phyloP scores from a whole-genome alignment of 2,329 filamentous ascomycete genomes.

The Fusarium robinianum region DNA sequence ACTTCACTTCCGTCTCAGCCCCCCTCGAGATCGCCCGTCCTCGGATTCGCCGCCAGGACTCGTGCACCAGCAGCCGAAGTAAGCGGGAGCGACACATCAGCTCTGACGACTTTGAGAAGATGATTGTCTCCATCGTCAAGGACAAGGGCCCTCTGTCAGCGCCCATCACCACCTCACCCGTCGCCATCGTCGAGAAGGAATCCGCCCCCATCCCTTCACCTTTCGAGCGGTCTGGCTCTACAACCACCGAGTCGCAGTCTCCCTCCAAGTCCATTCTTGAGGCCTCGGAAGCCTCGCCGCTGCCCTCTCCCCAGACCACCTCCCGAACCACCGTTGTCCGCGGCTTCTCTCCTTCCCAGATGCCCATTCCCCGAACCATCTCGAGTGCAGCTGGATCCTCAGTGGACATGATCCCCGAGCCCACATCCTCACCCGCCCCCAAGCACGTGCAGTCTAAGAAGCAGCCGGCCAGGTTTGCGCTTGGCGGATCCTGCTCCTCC shows the following conservation, averaged over 20 bases:
- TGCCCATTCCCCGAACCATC: slow-evolving; percentile 53
- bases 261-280: slow-evolving; percentile 64
- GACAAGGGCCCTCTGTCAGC: slow-evolving; percentile 68
- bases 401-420: slow-evolving; percentile 65
- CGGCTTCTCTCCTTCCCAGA: slow-evolving; percentile 80
- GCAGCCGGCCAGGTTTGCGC: slow-evolving; percentile 64
- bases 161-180: slow-evolving; percentile 36
- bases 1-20: slow-evolving; percentile 58
- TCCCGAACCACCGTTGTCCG: slow-evolving; percentile 65
- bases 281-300: slow-evolving; percentile 36
- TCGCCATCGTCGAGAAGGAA: slow-evolving; percentile 50
- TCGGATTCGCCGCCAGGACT: slow-evolving; percentile 72
- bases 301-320: slow-evolving; percentile 36
- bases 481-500: slow-evolving; percentile 83
- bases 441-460: slow-evolving; percentile 73
- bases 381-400: slow-evolving; percentile 56
- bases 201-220: slow-evolving; percentile 40
- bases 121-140: slow-evolving; percentile 91
- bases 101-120: slow-evolving; percentile 90
- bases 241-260: slow-evolving; percentile 50
- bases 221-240: slow-evolving; percentile 50
- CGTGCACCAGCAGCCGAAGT: slow-evolving; percentile 69
- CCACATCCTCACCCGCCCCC: slow-evolving; percentile 57
- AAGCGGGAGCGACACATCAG: slow-evolving; percentile 88
- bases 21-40: slow-evolving; percentile 67